phyloP scores from a whole-genome alignment of 495 filamentous ascomycete genomes.

The Neurospora cerealis region DNA sequence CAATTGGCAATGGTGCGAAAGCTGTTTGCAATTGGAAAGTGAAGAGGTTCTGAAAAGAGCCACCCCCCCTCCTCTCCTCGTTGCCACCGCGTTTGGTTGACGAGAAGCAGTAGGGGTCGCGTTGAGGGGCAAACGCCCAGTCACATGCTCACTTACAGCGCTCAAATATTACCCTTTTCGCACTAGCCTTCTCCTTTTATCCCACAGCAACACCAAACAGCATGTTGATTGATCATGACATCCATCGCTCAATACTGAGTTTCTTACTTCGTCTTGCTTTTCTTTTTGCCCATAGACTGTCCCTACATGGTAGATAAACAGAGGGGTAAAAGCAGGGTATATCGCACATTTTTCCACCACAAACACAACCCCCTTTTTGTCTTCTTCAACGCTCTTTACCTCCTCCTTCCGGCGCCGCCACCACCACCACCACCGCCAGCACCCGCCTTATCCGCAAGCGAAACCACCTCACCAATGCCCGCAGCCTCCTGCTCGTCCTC shows the following conservation, averaged over 20 bases:
- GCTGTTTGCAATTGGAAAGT: neutral
- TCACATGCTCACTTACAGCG: neutral
- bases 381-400: conserved; percentile 2
- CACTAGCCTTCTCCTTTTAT: neutral
- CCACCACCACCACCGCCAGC: conserved; percentile 43
- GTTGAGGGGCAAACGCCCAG: neutral
- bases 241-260: too few relatives aligned
- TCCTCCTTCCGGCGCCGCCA: conserved; percentile 23
- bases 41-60: neutral
- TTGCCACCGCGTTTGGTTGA: neutral
- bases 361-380: neutral
- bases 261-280: neutral
- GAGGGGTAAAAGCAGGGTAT: neutral
- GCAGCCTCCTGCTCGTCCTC: conserved; percentile 96
- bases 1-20: neutral
- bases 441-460: conserved; percentile 56
- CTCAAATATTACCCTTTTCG: neutral
- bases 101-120: neutral
- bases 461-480: conserved; percentile 91
- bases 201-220: neutral
- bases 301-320: neutral
- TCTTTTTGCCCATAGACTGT: neutral
- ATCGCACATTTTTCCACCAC: neutral
- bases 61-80: neutral
- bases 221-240: neutral